Base-by-base conservation (phyloP, 768 basidiomycete species). In the Mycena leptocephala region DNA sequence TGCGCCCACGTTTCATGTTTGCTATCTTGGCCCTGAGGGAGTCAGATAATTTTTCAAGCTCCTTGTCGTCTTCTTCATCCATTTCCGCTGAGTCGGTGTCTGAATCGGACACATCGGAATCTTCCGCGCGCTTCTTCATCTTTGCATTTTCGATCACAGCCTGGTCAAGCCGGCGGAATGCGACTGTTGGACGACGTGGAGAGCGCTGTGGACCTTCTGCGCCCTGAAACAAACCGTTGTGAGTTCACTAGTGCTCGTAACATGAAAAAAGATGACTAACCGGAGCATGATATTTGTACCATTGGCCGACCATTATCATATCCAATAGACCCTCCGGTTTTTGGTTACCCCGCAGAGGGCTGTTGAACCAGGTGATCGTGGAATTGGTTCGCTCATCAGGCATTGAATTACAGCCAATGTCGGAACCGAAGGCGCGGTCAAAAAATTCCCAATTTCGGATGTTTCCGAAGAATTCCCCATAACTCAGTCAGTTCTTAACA, bases 311-410 rank as follows among this genome's bases (percentile, higher is more conserved):
- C 13, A n/a, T 39, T 22, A 68, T 68, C 72, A 74, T 74, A 59
- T 74, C 72, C 28, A 55, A 37, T 30, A 74, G 22, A 2, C 53
- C 41, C 41, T 61, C 65, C 53, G 9, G 24, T 37, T 46, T 1
- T 39, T 74, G 72, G 41, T 59, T 64, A 1, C 72, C 72, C 0
- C 65, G 72, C 53, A 74, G 33, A 22, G 72, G 26, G 53, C 46
- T 85, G 30, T 75, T 88, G 22, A 79, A 72, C 80, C 79, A 81
- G 16, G 81, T 83, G 43, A 83, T 76, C 0, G 67, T 64, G 30
- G 81, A 83, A 26, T 79, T 82, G 24, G 83, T 83, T 13, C 80
- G 76, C 68, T 85, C 84, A 55, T 84, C 83, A 5, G 82, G 70
- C 83, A 85, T 85, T 0, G 82, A 85, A 65, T 84, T 84, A n/a